Conservation (phyloP, 148 eudicot genomes). For the Fallopia convolvulus region DNA sequence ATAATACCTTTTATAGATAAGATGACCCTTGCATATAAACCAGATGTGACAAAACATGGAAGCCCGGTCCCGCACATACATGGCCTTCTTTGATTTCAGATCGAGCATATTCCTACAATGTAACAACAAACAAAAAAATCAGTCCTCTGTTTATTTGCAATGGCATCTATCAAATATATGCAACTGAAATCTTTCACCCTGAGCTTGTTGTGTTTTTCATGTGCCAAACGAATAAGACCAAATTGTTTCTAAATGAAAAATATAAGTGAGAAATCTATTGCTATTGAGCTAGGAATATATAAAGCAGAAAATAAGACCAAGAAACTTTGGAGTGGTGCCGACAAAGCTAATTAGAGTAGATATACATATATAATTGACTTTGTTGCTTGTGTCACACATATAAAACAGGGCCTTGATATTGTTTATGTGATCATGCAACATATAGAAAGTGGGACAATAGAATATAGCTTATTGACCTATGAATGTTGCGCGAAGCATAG, state of each 20-base stretch:
- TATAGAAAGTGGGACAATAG: neutral
- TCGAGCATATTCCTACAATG: too few relatives aligned
- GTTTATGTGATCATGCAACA: neutral
- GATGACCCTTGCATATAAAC: constrained; percentile 66
- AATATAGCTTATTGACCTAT: constrained; percentile 46
- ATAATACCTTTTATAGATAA: constrained; percentile 70
- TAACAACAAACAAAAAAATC: too few relatives aligned
- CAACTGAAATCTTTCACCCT: neutral
- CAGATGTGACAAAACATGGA: constrained; percentile 66
- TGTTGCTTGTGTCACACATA: neutral
- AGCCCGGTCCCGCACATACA: constrained; percentile 55
- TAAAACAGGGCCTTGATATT: neutral
- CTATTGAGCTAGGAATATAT: neutral
- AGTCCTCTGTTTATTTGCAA: too few relatives aligned
- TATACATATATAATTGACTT: neutral
- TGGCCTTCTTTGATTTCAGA: constrained; percentile 82
- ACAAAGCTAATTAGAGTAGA: neutral
- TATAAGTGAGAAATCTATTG: neutral
- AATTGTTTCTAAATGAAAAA: neutral
- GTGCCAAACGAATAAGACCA: neutral
- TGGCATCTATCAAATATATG: too few relatives aligned
- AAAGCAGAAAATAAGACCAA: neutral
- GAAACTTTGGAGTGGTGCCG: neutral
- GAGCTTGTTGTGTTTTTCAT: neutral
- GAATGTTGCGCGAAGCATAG: constrained; percentile 90